phyloP scores from a whole-genome alignment of 345 rosid genomes.

The Camelina hispida region DNA sequence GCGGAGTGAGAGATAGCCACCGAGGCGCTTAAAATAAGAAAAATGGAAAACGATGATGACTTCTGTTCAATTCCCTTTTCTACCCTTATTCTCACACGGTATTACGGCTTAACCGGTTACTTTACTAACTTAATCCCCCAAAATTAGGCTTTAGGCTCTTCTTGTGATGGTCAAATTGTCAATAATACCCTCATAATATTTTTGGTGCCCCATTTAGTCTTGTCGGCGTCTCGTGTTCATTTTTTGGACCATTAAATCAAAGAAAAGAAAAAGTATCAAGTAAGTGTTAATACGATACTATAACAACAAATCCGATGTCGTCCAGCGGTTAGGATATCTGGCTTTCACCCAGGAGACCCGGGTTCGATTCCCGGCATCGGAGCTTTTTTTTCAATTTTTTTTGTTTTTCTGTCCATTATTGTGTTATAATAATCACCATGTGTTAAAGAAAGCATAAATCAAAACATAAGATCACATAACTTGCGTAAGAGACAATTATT shows the following conservation, averaged over 20 bases:
- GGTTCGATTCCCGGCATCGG: slow-evolving; percentile 97
- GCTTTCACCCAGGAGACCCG: slow-evolving; percentile 98
- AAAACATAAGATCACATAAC: not conserved
- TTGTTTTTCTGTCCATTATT: no score
- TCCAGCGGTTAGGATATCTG: slow-evolving; percentile 98
- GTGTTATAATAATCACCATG: no score
- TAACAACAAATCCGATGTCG: slow-evolving; percentile 61
- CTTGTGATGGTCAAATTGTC: slow-evolving; percentile 12
- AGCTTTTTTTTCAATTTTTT: slow-evolving; percentile 24
- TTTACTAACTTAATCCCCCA: slow-evolving; percentile 13
- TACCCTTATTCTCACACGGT: slow-evolving; percentile 7
- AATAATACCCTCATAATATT: not conserved
- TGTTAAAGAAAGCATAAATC: not conserved
- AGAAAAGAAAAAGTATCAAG: no score
- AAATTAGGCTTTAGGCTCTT: slow-evolving; percentile 1
- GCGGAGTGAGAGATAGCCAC: slow-evolving; percentile 45
- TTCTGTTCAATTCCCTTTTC: not conserved
- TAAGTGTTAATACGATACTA: no score
- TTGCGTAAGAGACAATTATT: not conserved
- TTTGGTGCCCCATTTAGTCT: not conserved
- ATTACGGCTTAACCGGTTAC: slow-evolving; percentile 25
- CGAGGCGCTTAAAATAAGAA: slow-evolving; percentile 33
- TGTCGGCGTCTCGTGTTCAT: slow-evolving; percentile 5
- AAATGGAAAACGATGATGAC: slow-evolving; percentile 43
- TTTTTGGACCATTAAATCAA: no score